These are phyloP conservation scores for Metrosideros polymorpha DNA, from an alignment of 441 rosid species.

Conservation along the genomic window DNA sequence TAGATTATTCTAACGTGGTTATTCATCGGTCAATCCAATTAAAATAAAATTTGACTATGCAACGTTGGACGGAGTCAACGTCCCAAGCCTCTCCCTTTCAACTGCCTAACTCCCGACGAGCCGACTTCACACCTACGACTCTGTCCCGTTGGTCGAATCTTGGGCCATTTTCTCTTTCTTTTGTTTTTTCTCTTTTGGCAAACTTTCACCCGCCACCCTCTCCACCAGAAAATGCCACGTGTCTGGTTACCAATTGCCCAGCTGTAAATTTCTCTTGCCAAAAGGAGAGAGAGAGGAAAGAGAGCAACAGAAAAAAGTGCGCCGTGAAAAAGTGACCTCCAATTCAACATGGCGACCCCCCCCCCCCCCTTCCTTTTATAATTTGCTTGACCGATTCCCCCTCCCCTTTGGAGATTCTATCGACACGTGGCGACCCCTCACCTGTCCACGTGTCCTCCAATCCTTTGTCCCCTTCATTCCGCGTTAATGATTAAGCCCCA, in stretches of 20 bases:
- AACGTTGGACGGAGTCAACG: neutral
- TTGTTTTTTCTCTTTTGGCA: neutral
- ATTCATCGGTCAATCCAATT: neutral
- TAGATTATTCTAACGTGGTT: neutral
- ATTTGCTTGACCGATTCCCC: neutral
- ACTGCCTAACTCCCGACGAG: neutral
- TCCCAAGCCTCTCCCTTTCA: neutral
- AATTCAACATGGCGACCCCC: neutral
- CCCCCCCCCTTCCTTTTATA: too few species aligned
- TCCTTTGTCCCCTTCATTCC: neutral
- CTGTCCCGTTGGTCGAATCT: neutral
- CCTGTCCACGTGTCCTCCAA: neutral
- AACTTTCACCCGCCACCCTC: neutral
- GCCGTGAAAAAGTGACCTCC: neutral
- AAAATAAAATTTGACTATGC: neutral
- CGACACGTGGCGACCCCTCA: neutral
- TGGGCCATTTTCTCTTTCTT: rapidly evolving
- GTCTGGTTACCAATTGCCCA: neutral
- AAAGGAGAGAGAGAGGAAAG: neutral
- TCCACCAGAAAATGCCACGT: neutral
- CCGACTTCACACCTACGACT: neutral
- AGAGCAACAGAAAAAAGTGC: neutral
- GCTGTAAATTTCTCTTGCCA: neutral
- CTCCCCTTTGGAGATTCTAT: neutral
- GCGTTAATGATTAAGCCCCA: neutral